A percentile compares a stretch with the other conserved stretches of the same genome.
These are phyloP conservation scores for Fusarium temperatum DNA, from an alignment of 2,329 filamentous ascomycete genomes.

Conservation along the genomic window DNA sequence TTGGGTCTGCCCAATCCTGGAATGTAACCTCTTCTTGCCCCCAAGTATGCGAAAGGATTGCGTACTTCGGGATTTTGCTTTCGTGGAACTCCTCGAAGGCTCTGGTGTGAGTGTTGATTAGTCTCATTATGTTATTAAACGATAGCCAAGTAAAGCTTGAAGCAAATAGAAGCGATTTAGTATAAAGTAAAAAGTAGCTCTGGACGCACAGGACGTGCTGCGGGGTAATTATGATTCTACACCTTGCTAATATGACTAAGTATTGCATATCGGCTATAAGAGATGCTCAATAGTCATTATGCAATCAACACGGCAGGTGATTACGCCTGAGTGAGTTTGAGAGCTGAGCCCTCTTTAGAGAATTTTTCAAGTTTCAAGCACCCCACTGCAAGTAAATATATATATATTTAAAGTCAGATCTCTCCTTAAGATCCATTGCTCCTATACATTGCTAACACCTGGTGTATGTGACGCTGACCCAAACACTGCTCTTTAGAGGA, in stretches of 20 bases:
- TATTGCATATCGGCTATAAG: neutral
- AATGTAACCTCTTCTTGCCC: neutral
- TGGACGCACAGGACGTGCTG: too few relatives aligned
- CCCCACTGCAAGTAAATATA: too few relatives aligned
- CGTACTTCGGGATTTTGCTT: neutral
- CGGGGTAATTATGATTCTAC: too few relatives aligned
- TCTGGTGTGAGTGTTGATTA: neutral
- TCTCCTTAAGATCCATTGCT: too few relatives aligned
- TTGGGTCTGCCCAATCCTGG: neutral
- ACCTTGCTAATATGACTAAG: too few relatives aligned
- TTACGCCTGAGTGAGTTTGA: neutral
- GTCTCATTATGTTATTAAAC: neutral
- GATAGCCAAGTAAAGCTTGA: neutral
- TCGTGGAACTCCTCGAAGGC: neutral
- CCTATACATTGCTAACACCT: too few relatives aligned
- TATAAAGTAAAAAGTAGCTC: neutral
- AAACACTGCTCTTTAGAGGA: accelerated
- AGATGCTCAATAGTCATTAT: neutral
- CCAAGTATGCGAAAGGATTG: neutral
- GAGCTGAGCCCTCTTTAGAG: too few relatives aligned
- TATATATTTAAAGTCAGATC: too few relatives aligned
- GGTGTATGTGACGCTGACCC: too few relatives aligned
- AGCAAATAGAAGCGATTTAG: too few relatives aligned
- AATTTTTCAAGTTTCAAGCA: too few relatives aligned
- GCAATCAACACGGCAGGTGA: neutral